Base-by-base conservation (phyloP, 2,329 filamentous ascomycete genomes). In the Calonectria naviculata region DNA sequence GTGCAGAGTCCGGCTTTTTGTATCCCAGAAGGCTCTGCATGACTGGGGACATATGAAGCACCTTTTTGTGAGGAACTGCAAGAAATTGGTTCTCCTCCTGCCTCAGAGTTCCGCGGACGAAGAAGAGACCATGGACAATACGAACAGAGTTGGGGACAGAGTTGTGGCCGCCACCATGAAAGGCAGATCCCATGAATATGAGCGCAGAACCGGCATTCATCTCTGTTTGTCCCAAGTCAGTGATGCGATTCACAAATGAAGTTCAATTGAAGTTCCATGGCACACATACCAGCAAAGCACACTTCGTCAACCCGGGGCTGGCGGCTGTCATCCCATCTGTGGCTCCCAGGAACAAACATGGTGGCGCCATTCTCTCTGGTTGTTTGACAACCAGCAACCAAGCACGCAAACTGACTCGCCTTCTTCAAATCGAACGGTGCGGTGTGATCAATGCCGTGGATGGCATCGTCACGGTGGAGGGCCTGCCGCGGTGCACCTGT, bases 1-100 rank as follows among this genome's bases (percentile, higher is more conserved):
- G 34, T 13, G 42, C 42, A 3, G 61, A 21, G 4, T 41, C 44
- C n/a, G 61, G 61, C 24, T 65, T 65, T 17, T 52, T 65, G 24
- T 65, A 65, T 1, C 61, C 61, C 3, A 65, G 34, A 31, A 65
- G 61, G 19, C 28, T 26, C 15, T 38, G 44, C 61, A 65, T 65
- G 7, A 4, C 26, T 12, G 29, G 15, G 2, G 42, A 49, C 61
- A 65, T 65, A 5, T 36, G 28, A 24, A 65, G 61, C 2, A 65
- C 61, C 17, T 54, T 65, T 8, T 47, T 52, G 4, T 47, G 61
- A 6, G 61, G 46, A 29, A 65, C 26, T 13, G 61, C 61, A n/a
- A 65, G 9, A 21, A 65, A 65, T 10, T 65, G 61, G 17, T 65
- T 65, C 29, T 65, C 61, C 19, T 65, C 61, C 24, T 47, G 61